Evolutionary conservation across 2,329 filamentous ascomycete species (phyloP), one percentile per base, ranked within the genome.

Genomic region (Sporothrix pallida): DNA sequence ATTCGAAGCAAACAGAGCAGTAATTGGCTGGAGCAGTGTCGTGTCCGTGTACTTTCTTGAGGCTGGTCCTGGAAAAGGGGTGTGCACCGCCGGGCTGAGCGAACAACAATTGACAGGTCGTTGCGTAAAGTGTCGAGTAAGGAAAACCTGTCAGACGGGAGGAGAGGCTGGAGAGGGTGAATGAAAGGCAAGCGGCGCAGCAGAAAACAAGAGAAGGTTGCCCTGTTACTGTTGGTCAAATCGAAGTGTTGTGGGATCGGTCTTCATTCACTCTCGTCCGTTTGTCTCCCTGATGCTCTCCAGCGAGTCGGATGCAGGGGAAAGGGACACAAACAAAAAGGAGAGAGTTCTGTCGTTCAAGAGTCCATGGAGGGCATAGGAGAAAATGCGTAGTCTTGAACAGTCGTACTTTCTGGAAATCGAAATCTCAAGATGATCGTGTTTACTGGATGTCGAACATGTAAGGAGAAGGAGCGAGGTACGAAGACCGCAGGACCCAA

Each of bases 21-120:
- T 17, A 37, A 37, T 48, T 67, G 62, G 62, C 62, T 62, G 58
- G 20, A 17, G 42, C 1, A 44, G 17, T 44, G 31, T 20, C 48
- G 60, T 46, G 42, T 15, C 8, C n/a, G 62, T 48, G 65, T 17
- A 3, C 46, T 37, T 37, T 23, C 13, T 68, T 20, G 46, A 68
- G 23, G 23, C 65, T 68, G 46, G 26, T n/a, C 13, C 37, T 31
- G 46, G 46, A 20, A 68, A 68, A 52, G 65, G 65, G 65, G 48
- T 68, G 65, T 50, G 65, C 65, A 67, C 42, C 42, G 42, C 62
- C 26, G 67, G 48, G 67, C 67, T 69, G 67, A 42, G 8, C 67
- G 31, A 69, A 56, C 8, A 52, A 37, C 48, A 37, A 69, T 13
- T 9, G 15, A n/a, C 1, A 15, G 31, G 2, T 48, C 20, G 42